phyloP scores from a whole-genome alignment of 768 basidiomycete genomes.

The Auricularia sp. region DNA sequence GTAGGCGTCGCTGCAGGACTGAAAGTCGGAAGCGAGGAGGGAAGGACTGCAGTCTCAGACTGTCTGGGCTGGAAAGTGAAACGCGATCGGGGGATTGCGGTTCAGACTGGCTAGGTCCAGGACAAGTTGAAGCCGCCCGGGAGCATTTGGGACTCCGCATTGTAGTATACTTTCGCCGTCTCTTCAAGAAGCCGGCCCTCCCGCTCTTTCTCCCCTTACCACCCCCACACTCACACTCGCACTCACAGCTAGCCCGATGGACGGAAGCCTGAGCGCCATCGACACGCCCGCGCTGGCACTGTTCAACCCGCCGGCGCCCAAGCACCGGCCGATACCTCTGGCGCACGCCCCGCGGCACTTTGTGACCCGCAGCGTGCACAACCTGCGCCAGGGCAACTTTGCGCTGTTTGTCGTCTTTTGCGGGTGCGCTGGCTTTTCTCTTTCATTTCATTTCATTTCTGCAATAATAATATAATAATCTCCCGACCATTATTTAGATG shows the following conservation, averaged over 20 bases:
- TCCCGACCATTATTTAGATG: conserved; percentile 1
- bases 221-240: no score
- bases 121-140: no score
- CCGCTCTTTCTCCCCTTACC: no score
- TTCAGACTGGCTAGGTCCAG: no score
- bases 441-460: background rate
- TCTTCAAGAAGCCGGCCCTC: no score
- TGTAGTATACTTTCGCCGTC: no score
- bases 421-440: background rate
- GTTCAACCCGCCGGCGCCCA: background rate
- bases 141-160: no score
- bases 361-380: background rate
- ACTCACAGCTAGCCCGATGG: background rate
- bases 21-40: no score
- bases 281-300: background rate
- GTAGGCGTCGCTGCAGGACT: no score
- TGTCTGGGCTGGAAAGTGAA: no score
- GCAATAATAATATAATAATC: background rate
- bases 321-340: background rate
- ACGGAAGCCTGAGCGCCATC: background rate
- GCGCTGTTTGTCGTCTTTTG: conserved; percentile 1
- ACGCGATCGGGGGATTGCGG: no score
- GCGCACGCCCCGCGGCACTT: background rate
- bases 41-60: no score
- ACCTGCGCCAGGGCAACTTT: background rate